Base-by-base conservation (phyloP, 345 rosid species). In the Combretum micranthum region DNA sequence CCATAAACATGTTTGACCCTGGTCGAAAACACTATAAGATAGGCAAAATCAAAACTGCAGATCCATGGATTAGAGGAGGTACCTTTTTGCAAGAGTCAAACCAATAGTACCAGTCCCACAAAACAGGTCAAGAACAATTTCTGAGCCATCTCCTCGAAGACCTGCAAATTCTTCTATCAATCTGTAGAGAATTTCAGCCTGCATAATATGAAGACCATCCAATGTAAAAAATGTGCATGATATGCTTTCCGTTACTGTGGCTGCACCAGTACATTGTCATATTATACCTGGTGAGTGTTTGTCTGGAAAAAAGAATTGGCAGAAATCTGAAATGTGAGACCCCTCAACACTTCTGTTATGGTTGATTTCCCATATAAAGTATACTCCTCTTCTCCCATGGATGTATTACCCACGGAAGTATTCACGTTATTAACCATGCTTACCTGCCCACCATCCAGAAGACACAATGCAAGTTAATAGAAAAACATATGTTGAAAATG, bases 281-380 rank as follows among this genome's bases (percentile, higher is more conserved):
- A 12, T 4, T 17, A 21, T 77, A 86, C 98, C 95, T 92, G 98
- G 65, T 15, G 67, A 59, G 98, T 80, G 72, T 92, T 92, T 60
- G 96, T 92, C 65, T 92, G 96, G 70, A 92, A 92, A 66, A 92
- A 92, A 16, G 98, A 92, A 72, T 88, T 92, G 73, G 98, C 96
- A 6, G 98, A 92, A 59, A 92, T 92, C 67, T 88, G 87, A 75
- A 92, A 88, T 1, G 73, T 76, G 52, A 92, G 79, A 59, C 95
- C 96, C 80, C 95, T 75, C 67, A 92, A 76, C 42, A 63, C 78
- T 78, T 92, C 96, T 19, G 77, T 76, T 61, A 88, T 86, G 56
- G 80, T 73, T 51, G 79, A 75, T 71, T 86, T 88, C 60, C 98
- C 95, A 50, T 71, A 69, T 59, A 92, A 75, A 59, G 80, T 84